Percentiles rank a stretch among this genome's conserved stretches.
phyloP scores from a whole-genome alignment of 2,329 filamentous ascomycete genomes.

The Talaromyces sp. region DNA sequence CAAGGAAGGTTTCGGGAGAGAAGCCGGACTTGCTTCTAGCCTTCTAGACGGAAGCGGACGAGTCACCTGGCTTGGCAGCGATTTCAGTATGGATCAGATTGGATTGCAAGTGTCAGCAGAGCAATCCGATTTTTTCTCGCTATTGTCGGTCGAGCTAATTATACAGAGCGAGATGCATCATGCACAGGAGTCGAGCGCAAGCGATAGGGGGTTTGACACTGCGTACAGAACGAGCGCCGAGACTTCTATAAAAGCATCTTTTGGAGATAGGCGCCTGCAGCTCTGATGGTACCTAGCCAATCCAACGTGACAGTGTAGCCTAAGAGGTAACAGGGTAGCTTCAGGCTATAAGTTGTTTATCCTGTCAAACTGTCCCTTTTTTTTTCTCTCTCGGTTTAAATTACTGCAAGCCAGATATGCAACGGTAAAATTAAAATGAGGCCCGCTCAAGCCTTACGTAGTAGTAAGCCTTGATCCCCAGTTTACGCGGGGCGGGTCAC shows the following conservation, averaged over 20 bases:
- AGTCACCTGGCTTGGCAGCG: constrained; percentile 4
- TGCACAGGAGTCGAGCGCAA: not conserved
- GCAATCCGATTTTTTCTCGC: not conserved
- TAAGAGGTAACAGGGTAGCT: not conserved
- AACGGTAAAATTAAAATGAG: constrained; percentile 3
- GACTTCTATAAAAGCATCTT: constrained; percentile 2
- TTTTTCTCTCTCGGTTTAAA: not conserved
- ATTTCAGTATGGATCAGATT: not conserved
- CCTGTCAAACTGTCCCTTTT: not conserved
- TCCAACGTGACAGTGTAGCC: constrained; percentile 5
- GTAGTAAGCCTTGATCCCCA: not conserved
- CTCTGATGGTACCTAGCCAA: constrained; percentile 9
- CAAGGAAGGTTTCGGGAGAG: not conserved
- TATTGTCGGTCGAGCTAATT: not conserved
- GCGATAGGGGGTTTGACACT: not conserved
- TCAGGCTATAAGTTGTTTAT: not conserved
- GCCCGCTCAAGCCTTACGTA: not conserved
- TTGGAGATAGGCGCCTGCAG: not conserved
- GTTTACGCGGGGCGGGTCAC: not conserved
- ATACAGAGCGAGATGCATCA: not conserved
- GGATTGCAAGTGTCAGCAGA: not conserved
- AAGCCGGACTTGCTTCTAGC: not conserved
- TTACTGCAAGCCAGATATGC: not conserved
- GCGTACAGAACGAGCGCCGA: not conserved
- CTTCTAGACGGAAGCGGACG: constrained; percentile 1